Evolutionary conservation across 2,329 filamentous ascomycete genomes (phyloP).

Genomic region (Fusarium beomiforme): DNA sequence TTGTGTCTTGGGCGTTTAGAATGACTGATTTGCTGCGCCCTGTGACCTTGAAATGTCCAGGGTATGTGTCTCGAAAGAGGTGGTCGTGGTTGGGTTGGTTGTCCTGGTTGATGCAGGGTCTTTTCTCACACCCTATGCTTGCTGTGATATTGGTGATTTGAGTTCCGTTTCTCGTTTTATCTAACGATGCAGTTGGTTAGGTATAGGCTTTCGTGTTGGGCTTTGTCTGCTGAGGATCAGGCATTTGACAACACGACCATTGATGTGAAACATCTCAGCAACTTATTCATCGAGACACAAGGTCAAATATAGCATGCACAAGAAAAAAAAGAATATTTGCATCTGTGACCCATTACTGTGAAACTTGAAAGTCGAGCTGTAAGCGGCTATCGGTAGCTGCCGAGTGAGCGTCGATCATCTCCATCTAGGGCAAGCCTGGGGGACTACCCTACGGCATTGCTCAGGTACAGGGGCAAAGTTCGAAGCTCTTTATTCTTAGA

Average conservation of each 20-base stretch:
- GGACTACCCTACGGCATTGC: not conserved
- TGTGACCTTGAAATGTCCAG: conserved; percentile 13
- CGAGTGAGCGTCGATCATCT: not conserved
- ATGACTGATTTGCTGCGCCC: conserved; percentile 15
- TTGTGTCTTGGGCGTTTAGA: not conserved
- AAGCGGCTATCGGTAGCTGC: not conserved
- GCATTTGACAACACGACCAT: not conserved
- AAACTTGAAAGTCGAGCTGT: not conserved
- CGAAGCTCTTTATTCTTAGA: not conserved
- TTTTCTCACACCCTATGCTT: not conserved
- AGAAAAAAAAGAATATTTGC: not conserved
- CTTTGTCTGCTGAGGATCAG: not conserved
- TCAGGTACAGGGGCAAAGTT: not conserved
- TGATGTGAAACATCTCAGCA: too few relatives aligned
- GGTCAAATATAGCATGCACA: not conserved
- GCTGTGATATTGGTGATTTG: not conserved
- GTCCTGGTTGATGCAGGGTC: not conserved
- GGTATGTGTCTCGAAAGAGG: conserved; percentile 6
- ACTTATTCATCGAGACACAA: not conserved
- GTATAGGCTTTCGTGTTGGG: not conserved
- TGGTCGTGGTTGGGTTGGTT: not conserved
- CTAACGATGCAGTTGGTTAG: not conserved
- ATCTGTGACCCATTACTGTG: not conserved
- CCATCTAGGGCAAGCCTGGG: not conserved
- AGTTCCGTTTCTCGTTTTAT: not conserved